These are phyloP conservation scores for Gaeumannomyces tritici DNA, from an alignment of 2,329 filamentous ascomycete genomes.

Conservation along the genomic window DNA sequence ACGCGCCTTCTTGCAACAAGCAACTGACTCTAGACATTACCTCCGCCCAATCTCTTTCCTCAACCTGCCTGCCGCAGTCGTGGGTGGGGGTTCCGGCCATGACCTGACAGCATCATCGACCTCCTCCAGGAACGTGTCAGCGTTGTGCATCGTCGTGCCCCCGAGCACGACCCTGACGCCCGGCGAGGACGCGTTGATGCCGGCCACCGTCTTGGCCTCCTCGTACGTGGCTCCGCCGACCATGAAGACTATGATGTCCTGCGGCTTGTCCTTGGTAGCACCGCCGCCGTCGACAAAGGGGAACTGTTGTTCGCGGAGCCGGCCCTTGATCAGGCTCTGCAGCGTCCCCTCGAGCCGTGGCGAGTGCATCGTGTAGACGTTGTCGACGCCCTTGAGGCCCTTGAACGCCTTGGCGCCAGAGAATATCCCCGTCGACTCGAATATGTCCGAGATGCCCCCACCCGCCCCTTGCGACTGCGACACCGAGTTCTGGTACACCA, in stretches of 20 bases:
- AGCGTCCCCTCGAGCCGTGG: conserved; percentile 78
- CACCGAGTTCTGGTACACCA: conserved; percentile 79
- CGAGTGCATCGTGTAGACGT: conserved; percentile 97
- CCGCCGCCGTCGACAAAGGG: conserved; percentile 88
- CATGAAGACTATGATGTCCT: conserved; percentile 93
- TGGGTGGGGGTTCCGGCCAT: conserved; percentile 62
- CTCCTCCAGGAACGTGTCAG: conserved; percentile 78
- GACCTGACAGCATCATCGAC: conserved; percentile 78
- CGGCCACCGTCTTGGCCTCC: conserved; percentile 92
- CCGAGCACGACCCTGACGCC: conserved; percentile 84
- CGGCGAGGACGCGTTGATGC: conserved; percentile 83
- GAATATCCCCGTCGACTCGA: conserved; percentile 86
- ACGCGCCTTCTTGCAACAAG: background rate
- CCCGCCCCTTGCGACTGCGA: conserved; percentile 66
- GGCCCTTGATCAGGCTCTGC: conserved; percentile 88
- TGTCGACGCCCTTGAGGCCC: conserved; percentile 93
- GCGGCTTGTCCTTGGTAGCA: conserved; percentile 85
- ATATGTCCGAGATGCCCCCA: conserved; percentile 74
- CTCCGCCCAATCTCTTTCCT: conserved; percentile 19
- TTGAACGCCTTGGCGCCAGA: conserved; percentile 82
- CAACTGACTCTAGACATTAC: conserved; percentile 2
- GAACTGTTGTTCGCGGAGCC: conserved; percentile 76
- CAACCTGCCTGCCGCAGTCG: conserved; percentile 18
- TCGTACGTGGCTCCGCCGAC: conserved; percentile 91
- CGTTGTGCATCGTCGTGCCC: conserved; percentile 83